Base-by-base conservation (phyloP, 2,329 filamentous ascomycete genomes). In the Lithohypha guttulata region DNA sequence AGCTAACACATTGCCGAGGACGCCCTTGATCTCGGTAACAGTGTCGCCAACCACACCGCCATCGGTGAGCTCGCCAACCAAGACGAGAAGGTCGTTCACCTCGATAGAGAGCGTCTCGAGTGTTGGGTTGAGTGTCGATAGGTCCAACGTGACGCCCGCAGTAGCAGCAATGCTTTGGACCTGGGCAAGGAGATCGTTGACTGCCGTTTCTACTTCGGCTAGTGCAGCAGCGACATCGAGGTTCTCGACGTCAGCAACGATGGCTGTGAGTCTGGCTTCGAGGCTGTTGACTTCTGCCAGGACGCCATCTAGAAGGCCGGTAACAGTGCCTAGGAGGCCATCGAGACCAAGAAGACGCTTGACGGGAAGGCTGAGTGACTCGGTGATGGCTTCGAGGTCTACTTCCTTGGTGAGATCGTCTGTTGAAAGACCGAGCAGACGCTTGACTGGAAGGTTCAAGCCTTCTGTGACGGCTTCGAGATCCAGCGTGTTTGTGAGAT, bases 1-100 rank as follows among this genome's bases (percentile, higher is more conserved):
- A 18, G 17, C 26, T 11, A 32, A 23, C 11, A 44, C 28, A 34
- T 49, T 43, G 3, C 30, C 19, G n/a, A 42, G 31, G 11, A 26
- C 29, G 8, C 29, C 32, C 17, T 17, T 17, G 20, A 26, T 21
- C 4, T 25, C 20, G 21, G 25, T 18, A 18, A 36, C 33, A 8
- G 19, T 26, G 14, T 26, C 33, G 21, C 18, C 9, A 15, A 20
- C 11, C 6, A 15, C 21, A 26, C 15, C 33, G 11, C 23, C 15
- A 11, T 32, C 29, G 22, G 29, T 4, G 23, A 25, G 13, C 8
- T 10, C 15, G 5, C 21, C n/a, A 11, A 36, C n/a, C 18, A 26
- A 11, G 13, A n/a, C 14, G 23, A 15, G 21, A 13, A 36, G 6
- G n/a, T 6, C 7, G 19, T 21, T 26, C 21, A 36, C 21, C 15